Evolutionary conservation across 331 rosid genomes (phyloP), one percentile per base, ranked within the genome.

Genomic region (Phaseolus coccineus): DNA sequence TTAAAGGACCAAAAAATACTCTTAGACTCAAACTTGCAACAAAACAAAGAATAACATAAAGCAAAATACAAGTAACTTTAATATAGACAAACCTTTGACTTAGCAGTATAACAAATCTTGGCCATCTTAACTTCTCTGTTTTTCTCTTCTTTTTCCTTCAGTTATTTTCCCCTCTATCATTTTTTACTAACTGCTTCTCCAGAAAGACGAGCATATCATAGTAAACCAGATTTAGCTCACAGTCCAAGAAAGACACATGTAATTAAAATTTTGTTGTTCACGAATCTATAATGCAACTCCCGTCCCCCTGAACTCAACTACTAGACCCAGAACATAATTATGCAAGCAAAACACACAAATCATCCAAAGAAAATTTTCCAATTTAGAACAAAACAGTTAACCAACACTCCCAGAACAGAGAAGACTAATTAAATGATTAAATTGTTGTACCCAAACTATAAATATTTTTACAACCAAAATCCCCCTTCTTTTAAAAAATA

Each of bases 1-100:
- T 78, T 77, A 81, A 79, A 71, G 80, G 68, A 75, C 77, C 30
- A 33, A 62, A 33, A 13, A 4, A 10, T 22, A 25, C 37, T 11
- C 40, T 61, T 53, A 48, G 39, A 71, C 50, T 14, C 55, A 62
- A 77, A 82, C 25, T 55, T 55, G 69, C 57, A 71, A 24, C 22
- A 42, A 15, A 48, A 62, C 76, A 81, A 56, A 50, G 39, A 9
- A 69, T 12, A 12, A 31, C 44, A 2, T 58, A 81, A 69, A 35
- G 25, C 44, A 66, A 15, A 22, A 74, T 10, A 55, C 33, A 25
- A 22, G 76, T 55, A 58, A 69, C 69, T 19, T 75, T 6, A 44
- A 58, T 13, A 28, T n/a, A 33, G 8, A 48, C 31, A 79, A 33
- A 57, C 25, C 40, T 73, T 39, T 6, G 42, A 37, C 72, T 58